Evolutionary conservation across 768 basidiomycete genomes (phyloP).

Genomic region (Sporobolomyces pararoseus): DNA sequence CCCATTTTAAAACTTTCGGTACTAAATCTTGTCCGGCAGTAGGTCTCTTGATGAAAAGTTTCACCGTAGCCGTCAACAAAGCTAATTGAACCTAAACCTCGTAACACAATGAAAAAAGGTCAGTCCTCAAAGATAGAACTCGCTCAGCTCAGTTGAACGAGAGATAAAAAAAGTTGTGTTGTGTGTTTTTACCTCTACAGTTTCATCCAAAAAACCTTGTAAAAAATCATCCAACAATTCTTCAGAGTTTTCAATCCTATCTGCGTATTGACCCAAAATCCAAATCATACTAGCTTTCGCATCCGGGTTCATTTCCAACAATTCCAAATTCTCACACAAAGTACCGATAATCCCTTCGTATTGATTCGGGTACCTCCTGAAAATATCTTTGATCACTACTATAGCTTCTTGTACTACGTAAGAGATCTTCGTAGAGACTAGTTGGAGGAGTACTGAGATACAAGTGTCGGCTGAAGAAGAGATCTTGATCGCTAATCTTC

Average conservation of each 20-base stretch:
- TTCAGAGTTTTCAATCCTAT: conserved; percentile 91
- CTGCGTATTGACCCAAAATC: conserved; percentile 94
- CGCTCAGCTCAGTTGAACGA: no score
- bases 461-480: conserved; percentile 81
- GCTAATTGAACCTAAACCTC: conserved; percentile 80
- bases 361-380: conserved; percentile 90
- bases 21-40: conserved; percentile 83
- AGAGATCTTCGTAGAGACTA: conserved; percentile 87
- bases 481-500: conserved; percentile 96
- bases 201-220: conserved; percentile 84
- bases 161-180: no score
- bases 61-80: conserved; percentile 87
- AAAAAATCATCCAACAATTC: conserved; percentile 88
- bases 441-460: conserved; percentile 74
- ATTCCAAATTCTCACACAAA: conserved; percentile 85
- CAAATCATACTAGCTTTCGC: conserved; percentile 96
- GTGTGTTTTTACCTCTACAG: conserved; percentile 86
- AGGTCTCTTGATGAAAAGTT: conserved; percentile 89
- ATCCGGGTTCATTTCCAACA: conserved; percentile 90
- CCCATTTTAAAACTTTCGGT: conserved; percentile 92
- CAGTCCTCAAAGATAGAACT: no score
- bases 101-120: not conserved
- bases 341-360: conserved; percentile 95
- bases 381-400: conserved; percentile 97
- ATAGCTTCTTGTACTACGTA: conserved; percentile 97